Evolutionary conservation across 345 rosid species (phyloP), one percentile per base, ranked within the genome.

Genomic region (Camelina hispida): DNA sequence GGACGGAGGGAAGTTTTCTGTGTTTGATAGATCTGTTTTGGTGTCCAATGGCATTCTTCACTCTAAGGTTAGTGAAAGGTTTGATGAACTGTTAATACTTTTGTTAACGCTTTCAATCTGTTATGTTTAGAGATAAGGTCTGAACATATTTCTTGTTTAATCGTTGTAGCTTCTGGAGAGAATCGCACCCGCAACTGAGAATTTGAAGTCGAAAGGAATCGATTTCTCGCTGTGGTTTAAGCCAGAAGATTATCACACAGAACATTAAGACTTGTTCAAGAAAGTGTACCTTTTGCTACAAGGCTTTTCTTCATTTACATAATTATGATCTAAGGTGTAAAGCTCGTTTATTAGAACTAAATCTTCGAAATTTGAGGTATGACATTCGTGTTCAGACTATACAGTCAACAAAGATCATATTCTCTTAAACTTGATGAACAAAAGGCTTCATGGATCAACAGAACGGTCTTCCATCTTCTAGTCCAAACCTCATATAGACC

Each of bases 141-240:
- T 61, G 13, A 28, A 61, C 40, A 50, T 67, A 9, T 59, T 52
- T 15, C 2, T n/a, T 28, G 46, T 52, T 68, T 35, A 16, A 23
- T 9, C 14, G 22, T 69, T 86, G 82, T 85, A 94, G 98, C 95
- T 91, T 57, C 72, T 91, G 80, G 93, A 88, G 63, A 87, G 79
- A 75, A 88, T 91, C 23, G 87, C 85, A 20, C 91, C 96, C 0
- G 90, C 95, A 6, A 94, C 98, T 4, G 91, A 90, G 84, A 81
- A 83, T 48, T 81, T 91, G 76, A 91, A 90, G 83, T 72, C 61
- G 44, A 86, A 91, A 84, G 96, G 96, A 82, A 84, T 86, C 3
- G 93, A 94, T 82, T 94, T 91, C 81, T 91, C 97, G 7, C 63
- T 80, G 46, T 90, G 98, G 98, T 91, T 78, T 82, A 88, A 94